Conservation (phyloP, 2,329 filamentous ascomycete genomes). For the Orbilia blumenaviensis region DNA sequence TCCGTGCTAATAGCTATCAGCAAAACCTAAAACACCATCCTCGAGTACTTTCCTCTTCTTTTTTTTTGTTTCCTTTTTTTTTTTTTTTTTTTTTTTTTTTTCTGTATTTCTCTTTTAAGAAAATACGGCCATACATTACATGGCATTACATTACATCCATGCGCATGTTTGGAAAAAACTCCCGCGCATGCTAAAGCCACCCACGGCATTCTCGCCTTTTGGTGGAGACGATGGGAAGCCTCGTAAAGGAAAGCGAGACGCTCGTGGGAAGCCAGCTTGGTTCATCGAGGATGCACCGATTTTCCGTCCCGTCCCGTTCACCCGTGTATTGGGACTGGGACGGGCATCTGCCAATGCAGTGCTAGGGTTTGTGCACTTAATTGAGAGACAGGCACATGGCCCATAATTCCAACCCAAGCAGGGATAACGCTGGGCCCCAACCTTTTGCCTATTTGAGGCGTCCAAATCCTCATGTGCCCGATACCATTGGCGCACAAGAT, state of each 20-base stretch:
- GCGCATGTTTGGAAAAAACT: neutral
- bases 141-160: too few relatives aligned
- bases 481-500: conserved; percentile 1
- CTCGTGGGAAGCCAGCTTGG: conserved; percentile 15
- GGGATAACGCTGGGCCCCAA: conserved; percentile 14
- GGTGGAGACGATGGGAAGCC: conserved; percentile 10
- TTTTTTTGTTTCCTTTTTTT: neutral
- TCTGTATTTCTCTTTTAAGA: neutral
- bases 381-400: conserved; percentile 45
- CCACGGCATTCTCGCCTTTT: conserved; percentile 13
- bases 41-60: neutral
- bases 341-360: conserved; percentile 49
- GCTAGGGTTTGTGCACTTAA: conserved; percentile 40
- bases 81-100: neutral
- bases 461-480: conserved; percentile 9
- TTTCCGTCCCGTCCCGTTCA: conserved; percentile 53
- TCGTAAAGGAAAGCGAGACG: neutral
- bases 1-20: too few relatives aligned
- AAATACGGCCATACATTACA: too few relatives aligned
- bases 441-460: conserved; percentile 18
- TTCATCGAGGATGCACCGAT: conserved; percentile 53
- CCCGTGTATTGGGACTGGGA: conserved; percentile 53
- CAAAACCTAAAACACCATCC: too few relatives aligned
- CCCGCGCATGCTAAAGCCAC: conserved; percentile 10
- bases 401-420: conserved; percentile 24